Evolutionary conservation across 441 rosid genomes (phyloP).

Genomic region (Arabidopsis hybrid): DNA sequence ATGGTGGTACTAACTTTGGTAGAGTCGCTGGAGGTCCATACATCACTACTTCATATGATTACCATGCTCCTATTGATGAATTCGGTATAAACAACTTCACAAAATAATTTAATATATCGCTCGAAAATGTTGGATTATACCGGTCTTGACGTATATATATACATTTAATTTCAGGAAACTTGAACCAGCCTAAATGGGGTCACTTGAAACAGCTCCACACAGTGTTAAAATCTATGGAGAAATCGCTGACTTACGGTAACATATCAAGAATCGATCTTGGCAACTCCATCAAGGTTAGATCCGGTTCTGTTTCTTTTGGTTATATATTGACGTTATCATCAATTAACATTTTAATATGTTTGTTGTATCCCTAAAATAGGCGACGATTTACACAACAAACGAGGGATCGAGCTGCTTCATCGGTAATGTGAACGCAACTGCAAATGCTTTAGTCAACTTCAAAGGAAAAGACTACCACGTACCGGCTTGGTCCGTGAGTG

Average conservation of each 20-base stretch:
- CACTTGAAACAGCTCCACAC: conserved; percentile 58
- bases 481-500: conserved; percentile 81
- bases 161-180: conserved; percentile 41
- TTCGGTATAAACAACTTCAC: conserved; percentile 43
- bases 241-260: conserved; percentile 53
- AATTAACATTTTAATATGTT: background rate
- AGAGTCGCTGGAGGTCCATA: conserved; percentile 63
- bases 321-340: background rate
- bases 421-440: conserved; percentile 48
- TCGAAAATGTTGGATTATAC: background rate
- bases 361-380: conserved; percentile 43
- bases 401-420: conserved; percentile 64
- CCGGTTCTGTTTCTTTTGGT: background rate
- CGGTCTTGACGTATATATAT: background rate
- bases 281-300: conserved; percentile 50
- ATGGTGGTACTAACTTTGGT: conserved; percentile 59
- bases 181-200: conserved; percentile 62
- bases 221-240: conserved; percentile 51
- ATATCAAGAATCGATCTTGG: conserved; percentile 46
- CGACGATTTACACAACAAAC: conserved; percentile 49
- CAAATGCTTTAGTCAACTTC: conserved; percentile 51
- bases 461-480: conserved; percentile 47
- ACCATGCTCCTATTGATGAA: conserved; percentile 67
- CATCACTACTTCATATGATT: conserved; percentile 62
- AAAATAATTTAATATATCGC: too few relatives aligned